Base-by-base conservation (phyloP, 441 rosid genomes). In the Daphne laureola region DNA sequence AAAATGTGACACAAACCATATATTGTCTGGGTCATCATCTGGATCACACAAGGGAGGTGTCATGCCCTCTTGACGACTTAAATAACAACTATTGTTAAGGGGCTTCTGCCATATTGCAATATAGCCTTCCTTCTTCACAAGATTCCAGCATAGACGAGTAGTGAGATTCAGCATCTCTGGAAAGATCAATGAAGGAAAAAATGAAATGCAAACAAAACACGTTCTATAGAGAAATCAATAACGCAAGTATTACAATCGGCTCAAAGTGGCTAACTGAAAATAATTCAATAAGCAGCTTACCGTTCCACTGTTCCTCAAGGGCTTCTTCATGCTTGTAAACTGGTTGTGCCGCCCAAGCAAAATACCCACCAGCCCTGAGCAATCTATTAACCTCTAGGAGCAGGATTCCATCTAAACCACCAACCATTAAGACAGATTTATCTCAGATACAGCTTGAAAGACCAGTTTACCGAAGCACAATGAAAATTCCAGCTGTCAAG, bases 281-380 rank as follows among this genome's bases (percentile, higher is more conserved):
- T 56, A 51, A 46, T 31, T 31, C 9, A 9, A 5, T 51, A 17
- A 46, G 25, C 17, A 38, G 54, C 43, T 15, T 82, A 87, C 99
- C 99, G 82, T 78, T 77, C 99, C 98, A 94, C 64, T 90, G 98
- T 71, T 90, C 84, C 78, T 86, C 86, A 53, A 87, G 78, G 49
- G 68, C 62, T 64, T 67, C 70, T 64, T 94, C 96, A 44, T 90
- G 99, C 78, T 90, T 94, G 72, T 94, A 90, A 64, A 90, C 99
- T 27, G 99, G 98, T 56, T 90, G 98, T 21, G 96, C 96, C n/a
- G 98, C 96, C 99, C 99, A 94, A 64, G 83, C 87, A 78, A 94
- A 94, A 73, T 83, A 86, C 70, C 96, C 98, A 61, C 99, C 96
- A 16, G 83, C 85, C 52, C 96, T 81, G 40, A 94, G 96, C 86